Percentiles rank a stretch among this genome's conserved stretches.
Conservation (phyloP, 192 early-diverging fungal species). For the Mortierella hygrophila region DNA sequence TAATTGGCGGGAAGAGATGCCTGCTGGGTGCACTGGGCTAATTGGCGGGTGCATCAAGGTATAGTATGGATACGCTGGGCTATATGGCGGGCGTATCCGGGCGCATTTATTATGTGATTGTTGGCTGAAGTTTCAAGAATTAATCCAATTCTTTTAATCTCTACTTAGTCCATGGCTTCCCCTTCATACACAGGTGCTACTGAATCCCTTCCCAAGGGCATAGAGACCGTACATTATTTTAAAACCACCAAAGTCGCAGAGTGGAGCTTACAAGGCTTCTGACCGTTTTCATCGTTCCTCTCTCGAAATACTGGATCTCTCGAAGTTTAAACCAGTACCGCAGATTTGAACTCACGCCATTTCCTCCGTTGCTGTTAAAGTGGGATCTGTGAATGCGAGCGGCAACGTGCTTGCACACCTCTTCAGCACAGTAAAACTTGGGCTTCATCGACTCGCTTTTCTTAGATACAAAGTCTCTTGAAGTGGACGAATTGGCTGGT, state of each 20-base stretch:
- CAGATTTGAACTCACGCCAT: too few species aligned
- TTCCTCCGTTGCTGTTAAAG: too few species aligned
- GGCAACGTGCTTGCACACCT: too few species aligned
- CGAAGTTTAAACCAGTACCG: constrained; percentile 24
- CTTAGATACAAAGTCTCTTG: too few species aligned
- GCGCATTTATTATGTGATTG: too few species aligned
- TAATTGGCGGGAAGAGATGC: constrained; percentile 37
- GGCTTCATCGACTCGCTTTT: too few species aligned
- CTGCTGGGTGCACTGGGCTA: constrained; percentile 26
- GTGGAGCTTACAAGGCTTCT: constrained; percentile 33
- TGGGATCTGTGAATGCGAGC: too few species aligned
- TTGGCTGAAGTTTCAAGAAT: constrained; percentile 11
- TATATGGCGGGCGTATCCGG: constrained; percentile 28
- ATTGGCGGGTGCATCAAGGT: constrained; percentile 28
- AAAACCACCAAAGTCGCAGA: constrained; percentile 34
- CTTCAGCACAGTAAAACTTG: too few species aligned
- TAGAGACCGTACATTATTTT: constrained; percentile 22
- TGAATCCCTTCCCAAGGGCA: constrained; percentile 16
- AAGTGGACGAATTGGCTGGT: too few species aligned
- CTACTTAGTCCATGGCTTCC: constrained; percentile 18
- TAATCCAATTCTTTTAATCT: constrained; percentile 22
- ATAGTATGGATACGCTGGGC: constrained; percentile 37
- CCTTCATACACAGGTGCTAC: constrained; percentile 23
- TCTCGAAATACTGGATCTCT: constrained; percentile 4
- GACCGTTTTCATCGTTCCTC: constrained; percentile 22